phyloP scores from a whole-genome alignment of 1,284 basidiomycete genomes.

The Trichosporon coremiiforme region DNA sequence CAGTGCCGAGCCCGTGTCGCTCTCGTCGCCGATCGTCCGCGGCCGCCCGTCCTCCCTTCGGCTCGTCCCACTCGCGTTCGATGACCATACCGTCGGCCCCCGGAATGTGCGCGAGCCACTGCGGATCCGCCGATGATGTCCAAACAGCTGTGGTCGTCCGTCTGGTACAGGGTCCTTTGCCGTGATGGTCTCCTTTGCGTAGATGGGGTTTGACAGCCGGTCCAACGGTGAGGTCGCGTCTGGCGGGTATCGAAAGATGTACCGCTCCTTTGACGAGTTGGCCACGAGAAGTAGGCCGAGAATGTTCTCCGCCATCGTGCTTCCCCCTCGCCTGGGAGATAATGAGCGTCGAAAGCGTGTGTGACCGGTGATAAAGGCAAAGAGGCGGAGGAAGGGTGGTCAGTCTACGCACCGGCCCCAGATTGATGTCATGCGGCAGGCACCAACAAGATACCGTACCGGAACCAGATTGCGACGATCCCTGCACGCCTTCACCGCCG shows the following conservation, averaged over 20 bases:
- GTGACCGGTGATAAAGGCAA: background rate
- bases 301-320: conserved; percentile 51
- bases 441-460: conserved; percentile 1
- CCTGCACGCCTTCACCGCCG: background rate
- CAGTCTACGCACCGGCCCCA: background rate
- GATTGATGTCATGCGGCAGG: conserved; percentile 5
- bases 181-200: conserved; percentile 48
- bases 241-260: conserved; percentile 52
- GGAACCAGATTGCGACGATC: conserved; percentile 4
- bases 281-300: conserved; percentile 54
- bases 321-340: background rate
- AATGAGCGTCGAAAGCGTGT: background rate
- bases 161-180: conserved; percentile 40
- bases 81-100: conserved; percentile 20
- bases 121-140: conserved; percentile 12
- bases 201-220: conserved; percentile 51
- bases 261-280: conserved; percentile 44
- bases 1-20: background rate
- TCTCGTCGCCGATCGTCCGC: conserved; percentile 1
- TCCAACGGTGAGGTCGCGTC: conserved; percentile 48
- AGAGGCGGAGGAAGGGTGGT: background rate
- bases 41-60: background rate
- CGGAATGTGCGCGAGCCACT: background rate
- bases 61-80: conserved; percentile 19
- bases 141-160: conserved; percentile 23